These are phyloP conservation scores for Cystoderma amianthinum DNA, from an alignment of 768 basidiomycete genomes.

Conservation along the genomic window DNA sequence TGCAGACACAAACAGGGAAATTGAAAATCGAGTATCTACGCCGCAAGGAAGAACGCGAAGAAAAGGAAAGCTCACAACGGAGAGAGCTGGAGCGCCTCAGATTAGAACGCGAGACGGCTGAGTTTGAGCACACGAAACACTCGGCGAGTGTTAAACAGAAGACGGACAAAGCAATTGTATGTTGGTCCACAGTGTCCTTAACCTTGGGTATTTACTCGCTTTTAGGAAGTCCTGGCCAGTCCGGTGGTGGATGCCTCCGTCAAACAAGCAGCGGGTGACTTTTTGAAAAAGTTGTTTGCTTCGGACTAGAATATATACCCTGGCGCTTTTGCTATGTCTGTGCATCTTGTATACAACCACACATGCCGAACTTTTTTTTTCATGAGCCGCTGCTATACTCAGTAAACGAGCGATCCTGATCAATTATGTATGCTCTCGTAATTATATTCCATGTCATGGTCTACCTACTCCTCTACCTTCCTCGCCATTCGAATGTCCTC, in stretches of 20 bases:
- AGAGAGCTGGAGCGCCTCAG: conserved; percentile 47
- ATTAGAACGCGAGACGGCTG: conserved; percentile 49
- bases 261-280: conserved; percentile 63
- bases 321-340: neutral
- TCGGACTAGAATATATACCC: conserved; percentile 17
- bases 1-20: conserved; percentile 64
- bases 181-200: conserved; percentile 9
- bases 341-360: neutral
- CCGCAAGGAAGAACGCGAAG: conserved; percentile 64
- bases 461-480: conserved; percentile 18
- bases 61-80: conserved; percentile 43
- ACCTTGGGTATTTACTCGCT: neutral
- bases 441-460: neutral
- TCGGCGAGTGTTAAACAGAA: conserved; percentile 50
- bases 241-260: conserved; percentile 50
- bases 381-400: neutral
- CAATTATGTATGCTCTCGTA: neutral
- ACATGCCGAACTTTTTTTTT: neutral
- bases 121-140: conserved; percentile 47
- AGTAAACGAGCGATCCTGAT: no score
- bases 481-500: conserved; percentile 53
- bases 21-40: conserved; percentile 65
- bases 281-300: conserved; percentile 60
- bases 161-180: conserved; percentile 56
- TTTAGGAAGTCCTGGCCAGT: conserved; percentile 52